Base-by-base conservation (phyloP, 768 basidiomycete genomes). In the Gloeophyllum trabeum region DNA sequence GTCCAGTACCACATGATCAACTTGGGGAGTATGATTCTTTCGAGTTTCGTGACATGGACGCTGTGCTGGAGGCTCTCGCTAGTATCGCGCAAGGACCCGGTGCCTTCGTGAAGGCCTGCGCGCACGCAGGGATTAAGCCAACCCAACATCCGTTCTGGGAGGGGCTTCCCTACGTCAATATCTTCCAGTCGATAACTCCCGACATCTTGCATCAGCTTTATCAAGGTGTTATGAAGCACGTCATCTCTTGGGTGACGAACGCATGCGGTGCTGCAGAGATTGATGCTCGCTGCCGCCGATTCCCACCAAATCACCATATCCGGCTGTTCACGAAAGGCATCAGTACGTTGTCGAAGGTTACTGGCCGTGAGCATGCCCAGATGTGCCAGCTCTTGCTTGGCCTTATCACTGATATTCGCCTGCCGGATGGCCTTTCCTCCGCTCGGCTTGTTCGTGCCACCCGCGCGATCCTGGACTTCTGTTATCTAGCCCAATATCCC, bases 201-300 rank as follows among this genome's bases (percentile, higher is more conserved):
- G 57, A 61, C 30, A 44, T 59, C 23, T 51, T 61, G 2, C 59
- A 61, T 40, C 59, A n/a, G n/a, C n/a, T n/a, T n/a, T n/a, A n/a
- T n/a, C n/a, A n/a, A n/a, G n/a, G n/a, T n/a, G n/a, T n/a, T 7
- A 21, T 59, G 43, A 59, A 59, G 37, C 52, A 59, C 40, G 25
- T 57, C 1, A 22, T 58, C 19, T 10, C 44, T 3, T 58, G 58
- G 58, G 5, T 56, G 7, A 16, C 37, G 19, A 7, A 35, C 2
- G 49, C 47, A 4, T 52, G 41, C 16, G 44, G 47, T 0, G 5
- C 22, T 0, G 40, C 26, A 0, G 53, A 52, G n/a, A n/a, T n/a
- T n/a, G n/a, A n/a, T n/a, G n/a, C n/a, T n/a, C n/a, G n/a, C n/a
- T n/a, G n/a, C n/a, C 34, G 25, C 56, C 10, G 50, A 59, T 35